Evolutionary conservation across 2,329 filamentous ascomycete species (phyloP).

Genomic region (Fusarium armeniacum): DNA sequence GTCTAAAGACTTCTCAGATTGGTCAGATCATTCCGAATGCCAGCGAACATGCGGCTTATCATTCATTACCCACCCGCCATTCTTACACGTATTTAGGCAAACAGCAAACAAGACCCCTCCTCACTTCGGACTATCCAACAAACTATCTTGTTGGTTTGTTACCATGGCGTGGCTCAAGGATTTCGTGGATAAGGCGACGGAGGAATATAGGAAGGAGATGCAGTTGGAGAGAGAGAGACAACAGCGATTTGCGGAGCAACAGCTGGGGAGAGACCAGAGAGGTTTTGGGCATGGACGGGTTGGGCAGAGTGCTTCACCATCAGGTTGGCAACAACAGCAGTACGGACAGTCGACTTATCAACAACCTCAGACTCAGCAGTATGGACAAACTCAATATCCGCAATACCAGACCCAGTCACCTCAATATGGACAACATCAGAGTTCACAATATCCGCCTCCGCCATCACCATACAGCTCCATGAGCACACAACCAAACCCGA

Average conservation of each 20-base stretch:
- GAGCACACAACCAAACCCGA: constrained; percentile 3
- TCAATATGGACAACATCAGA: constrained; percentile 15
- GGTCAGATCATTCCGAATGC: constrained; percentile 4
- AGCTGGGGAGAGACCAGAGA: constrained; percentile 27
- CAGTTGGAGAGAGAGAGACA: constrained; percentile 27
- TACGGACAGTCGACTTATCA: background rate
- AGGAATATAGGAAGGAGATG: constrained; percentile 41
- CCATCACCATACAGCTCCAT: constrained; percentile 5
- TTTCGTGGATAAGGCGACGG: constrained; percentile 45
- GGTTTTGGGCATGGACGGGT: constrained; percentile 3
- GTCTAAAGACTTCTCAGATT: background rate
- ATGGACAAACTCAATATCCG: constrained; percentile 10
- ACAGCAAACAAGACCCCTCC: background rate
- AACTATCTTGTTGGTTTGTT: background rate
- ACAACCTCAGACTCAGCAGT: constrained; percentile 9
- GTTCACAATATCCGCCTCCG: constrained; percentile 10
- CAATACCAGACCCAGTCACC: constrained; percentile 13
- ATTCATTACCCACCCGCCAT: background rate
- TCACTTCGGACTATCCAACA: background rate
- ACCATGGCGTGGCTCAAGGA: constrained; percentile 46
- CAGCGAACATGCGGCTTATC: constrained; percentile 8
- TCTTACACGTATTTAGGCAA: constrained; percentile 28
- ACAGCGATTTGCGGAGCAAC: constrained; percentile 33
- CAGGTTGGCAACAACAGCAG: constrained; percentile 21
- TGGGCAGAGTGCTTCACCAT: constrained; percentile 2